Percentiles rank a stretch among this genome's conserved stretches.
phyloP scores from a whole-genome alignment of 2,329 filamentous ascomycete species.

The Stemphylium vesicarium region DNA sequence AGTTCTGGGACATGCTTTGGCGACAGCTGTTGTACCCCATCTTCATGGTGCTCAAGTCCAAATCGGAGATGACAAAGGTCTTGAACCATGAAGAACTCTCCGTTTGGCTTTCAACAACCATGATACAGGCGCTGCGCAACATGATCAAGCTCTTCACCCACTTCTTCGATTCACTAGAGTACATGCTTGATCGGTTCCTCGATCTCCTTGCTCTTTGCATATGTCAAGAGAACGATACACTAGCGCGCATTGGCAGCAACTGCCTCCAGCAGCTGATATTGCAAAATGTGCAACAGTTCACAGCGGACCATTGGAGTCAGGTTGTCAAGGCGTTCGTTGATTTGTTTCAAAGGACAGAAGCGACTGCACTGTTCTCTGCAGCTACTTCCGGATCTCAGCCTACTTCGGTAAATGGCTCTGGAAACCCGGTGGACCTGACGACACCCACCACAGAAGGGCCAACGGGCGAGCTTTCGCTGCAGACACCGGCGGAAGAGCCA shows the following conservation, averaged over 20 bases:
- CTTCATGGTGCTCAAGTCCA: slow-evolving; percentile 95
- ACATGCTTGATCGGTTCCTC: slow-evolving; percentile 97
- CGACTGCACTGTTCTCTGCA: slow-evolving; percentile 94
- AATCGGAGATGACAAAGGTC: slow-evolving; percentile 94
- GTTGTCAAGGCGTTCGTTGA: slow-evolving; percentile 96
- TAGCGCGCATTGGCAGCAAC: slow-evolving; percentile 96
- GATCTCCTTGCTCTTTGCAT: slow-evolving; percentile 95
- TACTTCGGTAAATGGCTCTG: slow-evolving; percentile 58
- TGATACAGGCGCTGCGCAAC: slow-evolving; percentile 97
- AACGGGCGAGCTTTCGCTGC: slow-evolving; percentile 44
- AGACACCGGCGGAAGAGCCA: slow-evolving; percentile 37
- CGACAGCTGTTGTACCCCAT: slow-evolving; percentile 96
- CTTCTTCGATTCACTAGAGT: slow-evolving; percentile 94
- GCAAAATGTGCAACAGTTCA: slow-evolving; percentile 94
- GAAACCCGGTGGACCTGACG: slow-evolving; percentile 52
- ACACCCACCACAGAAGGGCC: slow-evolving; percentile 44
- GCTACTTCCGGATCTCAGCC: slow-evolving; percentile 57
- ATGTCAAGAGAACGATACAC: slow-evolving; percentile 98
- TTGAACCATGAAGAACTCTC: slow-evolving; percentile 96
- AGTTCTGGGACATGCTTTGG: slow-evolving; percentile 99
- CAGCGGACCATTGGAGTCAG: slow-evolving; percentile 85
- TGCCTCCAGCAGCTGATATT: slow-evolving; percentile 95
- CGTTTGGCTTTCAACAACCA: slow-evolving; percentile 98
- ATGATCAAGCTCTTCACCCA: slow-evolving; percentile 99
- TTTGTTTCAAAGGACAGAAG: slow-evolving; percentile 92